Percentiles rank a stretch among this genome's conserved stretches.
Evolutionary conservation across 2,329 filamentous ascomycete genomes (phyloP).

Genomic region (Zalaria obscura): DNA sequence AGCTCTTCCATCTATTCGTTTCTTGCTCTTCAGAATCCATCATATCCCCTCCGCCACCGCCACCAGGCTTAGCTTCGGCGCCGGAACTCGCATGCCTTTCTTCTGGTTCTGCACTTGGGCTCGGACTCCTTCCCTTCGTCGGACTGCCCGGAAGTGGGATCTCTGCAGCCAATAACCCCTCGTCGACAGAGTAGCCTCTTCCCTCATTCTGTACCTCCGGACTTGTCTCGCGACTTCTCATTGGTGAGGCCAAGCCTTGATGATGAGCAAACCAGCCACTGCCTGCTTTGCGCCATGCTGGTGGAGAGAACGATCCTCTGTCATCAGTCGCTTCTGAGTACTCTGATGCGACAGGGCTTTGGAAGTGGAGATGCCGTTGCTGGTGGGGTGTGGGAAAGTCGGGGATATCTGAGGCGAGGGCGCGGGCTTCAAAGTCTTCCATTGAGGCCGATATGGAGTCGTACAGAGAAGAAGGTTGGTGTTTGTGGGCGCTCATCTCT

Average conservation of each 20-base stretch:
- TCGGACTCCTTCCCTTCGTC: conserved; percentile 19
- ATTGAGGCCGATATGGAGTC: conserved; percentile 43
- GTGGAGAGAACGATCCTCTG: conserved; percentile 50
- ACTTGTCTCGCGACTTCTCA: conserved; percentile 31
- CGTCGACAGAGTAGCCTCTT: conserved; percentile 36
- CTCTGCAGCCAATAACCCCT: conserved; percentile 15
- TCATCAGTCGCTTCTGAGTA: conserved; percentile 28
- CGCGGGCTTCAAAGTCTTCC: conserved; percentile 46
- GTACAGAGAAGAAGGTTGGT: conserved; percentile 21
- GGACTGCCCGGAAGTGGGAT: conserved; percentile 47
- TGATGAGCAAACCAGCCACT: conserved; percentile 43
- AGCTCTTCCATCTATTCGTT: conserved; percentile 4
- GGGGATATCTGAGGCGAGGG: conserved; percentile 38
- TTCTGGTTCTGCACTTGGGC: conserved; percentile 11
- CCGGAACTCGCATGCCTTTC: not conserved
- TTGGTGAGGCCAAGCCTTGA: conserved; percentile 10
- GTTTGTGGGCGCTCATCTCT: conserved; percentile 7
- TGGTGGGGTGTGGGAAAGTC: conserved; percentile 45
- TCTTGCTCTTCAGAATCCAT: conserved; percentile 2
- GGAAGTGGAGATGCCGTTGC: conserved; percentile 33
- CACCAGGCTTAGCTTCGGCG: not conserved
- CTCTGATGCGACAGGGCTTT: conserved; percentile 25
- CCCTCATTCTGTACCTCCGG: conserved; percentile 42
- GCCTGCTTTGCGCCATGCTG: conserved; percentile 46
- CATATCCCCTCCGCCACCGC: conserved; percentile 4